These are phyloP conservation scores for Heliamphora exappendiculata DNA, from an alignment of 148 eudicot species.

Conservation along the genomic window DNA sequence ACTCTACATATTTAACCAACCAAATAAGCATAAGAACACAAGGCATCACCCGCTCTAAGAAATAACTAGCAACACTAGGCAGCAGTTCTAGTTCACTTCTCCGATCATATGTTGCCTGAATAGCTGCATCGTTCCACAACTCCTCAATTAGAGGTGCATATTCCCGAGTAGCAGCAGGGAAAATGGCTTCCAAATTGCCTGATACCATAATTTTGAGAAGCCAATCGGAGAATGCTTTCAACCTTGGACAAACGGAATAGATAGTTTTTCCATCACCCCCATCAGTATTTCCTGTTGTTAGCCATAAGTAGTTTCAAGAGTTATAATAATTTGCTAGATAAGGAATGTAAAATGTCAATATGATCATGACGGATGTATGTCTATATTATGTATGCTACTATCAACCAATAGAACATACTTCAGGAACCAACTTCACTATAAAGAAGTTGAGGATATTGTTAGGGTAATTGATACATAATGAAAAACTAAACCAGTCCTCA, in stretches of 20 bases:
- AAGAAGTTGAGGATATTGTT: slow-evolving; percentile 5
- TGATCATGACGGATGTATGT: background rate
- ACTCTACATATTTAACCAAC: slow-evolving; percentile 3
- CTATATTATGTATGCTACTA: background rate
- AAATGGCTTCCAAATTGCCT: slow-evolving; percentile 72
- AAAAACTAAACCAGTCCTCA: background rate
- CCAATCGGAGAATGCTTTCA: slow-evolving; percentile 95
- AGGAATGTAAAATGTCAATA: background rate
- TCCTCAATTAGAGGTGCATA: slow-evolving; percentile 92
- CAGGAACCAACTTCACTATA: slow-evolving; percentile 1
- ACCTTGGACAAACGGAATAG: slow-evolving; percentile 69
- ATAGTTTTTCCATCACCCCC: slow-evolving; percentile 33
- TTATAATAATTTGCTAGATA: background rate
- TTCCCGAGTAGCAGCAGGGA: slow-evolving; percentile 97
- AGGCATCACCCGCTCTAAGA: slow-evolving; percentile 69
- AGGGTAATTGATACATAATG: background rate
- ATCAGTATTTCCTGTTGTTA: slow-evolving; percentile 27
- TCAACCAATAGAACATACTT: background rate
- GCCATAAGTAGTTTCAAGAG: slow-evolving; percentile 5
- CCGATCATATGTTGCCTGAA: slow-evolving; percentile 75
- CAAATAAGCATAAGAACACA: slow-evolving; percentile 1
- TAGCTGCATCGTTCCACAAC: slow-evolving; percentile 68
- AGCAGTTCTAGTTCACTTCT: slow-evolving; percentile 77
- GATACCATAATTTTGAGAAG: slow-evolving; percentile 83
- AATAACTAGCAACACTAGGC: slow-evolving; percentile 70